A percentile compares a stretch with the other conserved stretches of the same genome.
Evolutionary conservation across 192 early-diverging fungal species (phyloP).

Genomic region (Funneliformis mosseae): DNA sequence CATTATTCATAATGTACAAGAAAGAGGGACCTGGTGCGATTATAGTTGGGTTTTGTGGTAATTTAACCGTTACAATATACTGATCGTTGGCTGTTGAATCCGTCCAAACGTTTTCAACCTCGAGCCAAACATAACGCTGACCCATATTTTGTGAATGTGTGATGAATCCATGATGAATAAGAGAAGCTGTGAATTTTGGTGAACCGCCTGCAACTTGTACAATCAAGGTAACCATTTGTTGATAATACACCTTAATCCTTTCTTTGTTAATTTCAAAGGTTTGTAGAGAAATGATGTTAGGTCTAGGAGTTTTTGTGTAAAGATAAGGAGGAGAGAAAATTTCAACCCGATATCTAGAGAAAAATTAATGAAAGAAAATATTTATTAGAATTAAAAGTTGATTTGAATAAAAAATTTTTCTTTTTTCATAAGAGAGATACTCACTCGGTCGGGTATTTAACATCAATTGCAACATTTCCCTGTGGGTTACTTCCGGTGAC

Average conservation of each 20-base stretch:
- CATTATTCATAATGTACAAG: not conserved
- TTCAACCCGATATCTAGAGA: not conserved
- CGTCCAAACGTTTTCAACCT: not conserved
- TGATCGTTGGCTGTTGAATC: not conserved
- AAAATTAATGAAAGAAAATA: not conserved
- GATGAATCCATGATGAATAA: not conserved
- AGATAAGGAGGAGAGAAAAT: not conserved
- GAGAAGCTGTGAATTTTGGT: not conserved
- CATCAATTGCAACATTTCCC: constrained; percentile 21
- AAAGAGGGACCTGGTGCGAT: not conserved
- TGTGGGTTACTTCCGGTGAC: constrained; percentile 45
- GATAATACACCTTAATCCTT: not conserved
- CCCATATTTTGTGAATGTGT: not conserved
- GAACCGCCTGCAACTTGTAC: not conserved
- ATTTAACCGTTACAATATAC: not conserved
- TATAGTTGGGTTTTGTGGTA: not conserved
- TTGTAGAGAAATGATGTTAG: not conserved
- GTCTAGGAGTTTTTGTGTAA: not conserved
- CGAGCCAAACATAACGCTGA: not conserved
- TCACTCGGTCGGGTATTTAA: constrained; percentile 52
- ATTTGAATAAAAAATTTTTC: not conserved
- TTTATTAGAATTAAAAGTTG: not conserved
- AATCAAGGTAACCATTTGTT: not conserved
- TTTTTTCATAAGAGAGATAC: not conserved
- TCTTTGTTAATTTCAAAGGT: not conserved